Evolutionary conservation across 78 protist genomes (phyloP), one percentile per base, ranked within the genome.

Genomic region (Emiliania huxleyi): DNA sequence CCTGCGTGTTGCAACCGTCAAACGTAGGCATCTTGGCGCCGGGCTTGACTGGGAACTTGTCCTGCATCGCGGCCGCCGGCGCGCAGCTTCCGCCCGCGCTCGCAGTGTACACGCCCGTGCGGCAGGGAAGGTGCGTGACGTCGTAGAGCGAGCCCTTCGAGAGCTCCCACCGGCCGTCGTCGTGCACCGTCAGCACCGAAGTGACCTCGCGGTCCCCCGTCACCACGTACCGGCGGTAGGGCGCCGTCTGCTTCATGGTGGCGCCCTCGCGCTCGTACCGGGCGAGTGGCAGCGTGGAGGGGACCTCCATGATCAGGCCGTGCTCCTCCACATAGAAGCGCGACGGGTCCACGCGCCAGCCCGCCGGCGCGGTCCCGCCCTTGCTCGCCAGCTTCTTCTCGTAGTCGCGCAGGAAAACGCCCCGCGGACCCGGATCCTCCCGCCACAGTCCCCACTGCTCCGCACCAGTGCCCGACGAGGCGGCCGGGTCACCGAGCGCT

Each of bases 61-160:
- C 38, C 2, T 23, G 46, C 26, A 33, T 56, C 5, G 91, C 73
- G 33, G 4, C 19, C 43, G 40, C 79, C 71, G 91, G 91, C 84
- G 37, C 18, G 44, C 84, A 87, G 38, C 48, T 33, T 1, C 77
- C 49, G 8, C 44, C 91, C 49, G 73, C 85, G 49, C 23, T 37
- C 15, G 79, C 77, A 5, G 91, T 55, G 91, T 69, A 89, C 5
- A 21, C 22, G 15, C 45, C 91, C 12, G 73, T 29, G 52, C 91
- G 75, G 79, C 91, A 89, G 1, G 91, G 91, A 1, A 89, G 91
- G 37, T 89, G 91, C 18, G 91, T 89, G 12, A 89, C 91, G 44
- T 89, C 91, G 91, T 38, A 89, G 37, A 89, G 77, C 43, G 38
- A 55, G 1, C 73, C 91, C 18, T 55, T 42, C 44, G 18, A 22